These are phyloP conservation scores for Hanseniaspora nectarophila DNA, from an alignment of 805 yeast genomes.

Conservation along the genomic window DNA sequence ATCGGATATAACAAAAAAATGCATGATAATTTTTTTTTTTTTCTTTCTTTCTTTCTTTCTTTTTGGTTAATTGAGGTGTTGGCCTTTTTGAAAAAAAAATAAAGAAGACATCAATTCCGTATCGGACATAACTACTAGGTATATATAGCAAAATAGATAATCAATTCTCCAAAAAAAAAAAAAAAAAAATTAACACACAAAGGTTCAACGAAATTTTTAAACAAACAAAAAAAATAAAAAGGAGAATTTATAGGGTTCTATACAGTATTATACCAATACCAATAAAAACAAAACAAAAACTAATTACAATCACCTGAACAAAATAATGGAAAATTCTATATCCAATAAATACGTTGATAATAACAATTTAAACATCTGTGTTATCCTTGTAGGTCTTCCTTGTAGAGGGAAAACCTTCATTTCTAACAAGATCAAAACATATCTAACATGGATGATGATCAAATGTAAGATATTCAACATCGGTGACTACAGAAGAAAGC, in stretches of 20 bases:
- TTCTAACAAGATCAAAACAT: constrained; percentile 86
- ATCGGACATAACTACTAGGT: background rate
- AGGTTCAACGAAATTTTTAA: background rate
- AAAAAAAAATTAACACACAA: background rate
- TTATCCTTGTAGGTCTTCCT: constrained; percentile 78
- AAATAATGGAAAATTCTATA: background rate
- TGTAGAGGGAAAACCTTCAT: constrained; percentile 91
- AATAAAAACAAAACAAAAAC: background rate
- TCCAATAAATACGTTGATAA: constrained; percentile 32
- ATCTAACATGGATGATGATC: constrained; percentile 83
- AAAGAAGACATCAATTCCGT: too few relatives aligned
- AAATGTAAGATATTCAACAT: constrained; percentile 81
- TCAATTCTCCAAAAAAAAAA: background rate
- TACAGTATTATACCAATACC: background rate
- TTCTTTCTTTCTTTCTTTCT: too few relatives aligned
- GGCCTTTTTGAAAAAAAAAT: constrained; percentile 6
- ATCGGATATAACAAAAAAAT: background rate
- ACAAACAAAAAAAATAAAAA: too few relatives aligned
- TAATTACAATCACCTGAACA: background rate
- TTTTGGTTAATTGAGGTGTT: constrained; percentile 5
- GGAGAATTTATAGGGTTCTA: background rate
- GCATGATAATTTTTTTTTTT: background rate
- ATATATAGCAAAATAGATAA: background rate
- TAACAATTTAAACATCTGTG: constrained; percentile 62
- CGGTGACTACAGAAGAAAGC: constrained; percentile 65